phyloP scores from a whole-genome alignment of 805 yeast genomes.

The Limtongia smithiae region DNA sequence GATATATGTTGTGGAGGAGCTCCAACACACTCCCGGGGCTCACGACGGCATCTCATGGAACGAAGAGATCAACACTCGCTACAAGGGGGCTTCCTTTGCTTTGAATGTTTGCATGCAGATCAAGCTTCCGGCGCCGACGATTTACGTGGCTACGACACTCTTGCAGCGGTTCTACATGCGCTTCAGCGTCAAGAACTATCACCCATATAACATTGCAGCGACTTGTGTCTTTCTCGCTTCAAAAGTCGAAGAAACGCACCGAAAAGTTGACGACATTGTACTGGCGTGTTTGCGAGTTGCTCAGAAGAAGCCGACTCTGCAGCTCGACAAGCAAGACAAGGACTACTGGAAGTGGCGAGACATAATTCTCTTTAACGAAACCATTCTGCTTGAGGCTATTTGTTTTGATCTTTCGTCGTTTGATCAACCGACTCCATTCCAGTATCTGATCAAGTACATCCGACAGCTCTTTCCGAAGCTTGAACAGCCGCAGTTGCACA shows the following conservation, averaged over 20 bases:
- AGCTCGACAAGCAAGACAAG: constrained; percentile 45
- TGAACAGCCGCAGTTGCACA: constrained; percentile 30
- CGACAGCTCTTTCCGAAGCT: constrained; percentile 18
- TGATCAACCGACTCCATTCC: constrained; percentile 33
- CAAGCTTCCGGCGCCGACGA: constrained; percentile 47
- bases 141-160: constrained; percentile 47
- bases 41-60: constrained; percentile 38
- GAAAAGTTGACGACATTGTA: constrained; percentile 49
- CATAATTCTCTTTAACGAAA: constrained; percentile 46
- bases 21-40: constrained; percentile 38
- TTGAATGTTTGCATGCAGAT: constrained; percentile 45
- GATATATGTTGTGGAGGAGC: constrained; percentile 24
- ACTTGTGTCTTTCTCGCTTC: constrained; percentile 51
- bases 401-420: constrained; percentile 46
- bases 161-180: constrained; percentile 54
- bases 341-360: constrained; percentile 54
- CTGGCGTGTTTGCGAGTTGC: constrained; percentile 50
- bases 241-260: constrained; percentile 51
- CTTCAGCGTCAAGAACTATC: constrained; percentile 42
- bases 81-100: constrained; percentile 49
- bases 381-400: constrained; percentile 43
- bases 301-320: constrained; percentile 41
- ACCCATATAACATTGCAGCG: constrained; percentile 51
- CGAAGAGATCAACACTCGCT: constrained; percentile 44
- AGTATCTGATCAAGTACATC: constrained; percentile 21